Evolutionary conservation across 179 eudicot species (phyloP).

Genomic region (Nepenthes alata): DNA sequence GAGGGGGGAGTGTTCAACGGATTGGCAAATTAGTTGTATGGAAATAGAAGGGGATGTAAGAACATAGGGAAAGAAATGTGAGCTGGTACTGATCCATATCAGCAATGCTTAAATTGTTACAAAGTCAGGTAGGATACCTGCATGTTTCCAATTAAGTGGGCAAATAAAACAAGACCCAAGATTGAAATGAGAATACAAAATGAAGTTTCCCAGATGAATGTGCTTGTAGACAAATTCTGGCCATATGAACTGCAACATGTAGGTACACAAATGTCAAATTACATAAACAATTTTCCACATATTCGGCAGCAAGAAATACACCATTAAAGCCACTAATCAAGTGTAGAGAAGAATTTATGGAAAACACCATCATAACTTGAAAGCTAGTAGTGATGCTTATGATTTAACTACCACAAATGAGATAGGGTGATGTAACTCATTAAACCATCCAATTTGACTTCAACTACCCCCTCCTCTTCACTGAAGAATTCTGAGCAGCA

Average conservation of each 20-base stretch:
- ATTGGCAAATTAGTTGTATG: too few species aligned
- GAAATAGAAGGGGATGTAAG: too few species aligned
- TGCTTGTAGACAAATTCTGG: conserved; percentile 54
- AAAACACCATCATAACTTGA: too few species aligned
- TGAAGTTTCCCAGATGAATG: conserved; percentile 50
- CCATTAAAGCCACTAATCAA: background rate
- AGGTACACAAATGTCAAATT: background rate
- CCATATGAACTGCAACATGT: conserved; percentile 65
- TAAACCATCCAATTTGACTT: too few species aligned
- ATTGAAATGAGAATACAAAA: conserved; percentile 62
- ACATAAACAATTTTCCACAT: background rate
- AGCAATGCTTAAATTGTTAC: background rate
- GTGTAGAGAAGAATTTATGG: background rate
- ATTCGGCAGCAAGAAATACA: background rate
- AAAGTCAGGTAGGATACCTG: conserved; percentile 33
- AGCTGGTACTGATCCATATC: background rate
- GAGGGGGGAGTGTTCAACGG: too few species aligned
- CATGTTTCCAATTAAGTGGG: conserved; percentile 78
- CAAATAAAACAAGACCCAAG: conserved; percentile 62
- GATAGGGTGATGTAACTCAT: too few species aligned
- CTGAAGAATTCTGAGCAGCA: too few species aligned
- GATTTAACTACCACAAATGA: too few species aligned
- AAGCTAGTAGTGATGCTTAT: too few species aligned
- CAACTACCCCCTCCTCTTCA: too few species aligned
- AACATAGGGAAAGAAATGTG: background rate